Evolutionary conservation across 225 moss, liverwort and hornwort genomes (phyloP).

Genomic region (Pleurozium schreberi): DNA sequence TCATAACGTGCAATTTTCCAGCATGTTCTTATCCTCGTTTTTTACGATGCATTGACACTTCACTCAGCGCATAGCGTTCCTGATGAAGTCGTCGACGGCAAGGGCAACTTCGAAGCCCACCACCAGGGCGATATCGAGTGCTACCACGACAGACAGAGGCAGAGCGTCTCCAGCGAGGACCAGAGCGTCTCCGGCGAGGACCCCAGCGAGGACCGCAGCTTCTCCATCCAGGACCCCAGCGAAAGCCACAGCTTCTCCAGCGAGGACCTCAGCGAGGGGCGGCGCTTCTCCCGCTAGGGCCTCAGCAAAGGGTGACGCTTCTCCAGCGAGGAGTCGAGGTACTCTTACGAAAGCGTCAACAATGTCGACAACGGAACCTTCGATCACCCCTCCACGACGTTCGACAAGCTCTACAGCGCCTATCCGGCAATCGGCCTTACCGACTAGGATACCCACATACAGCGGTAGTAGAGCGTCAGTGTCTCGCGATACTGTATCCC

Average conservation of each 20-base stretch:
- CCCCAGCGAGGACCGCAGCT: neutral
- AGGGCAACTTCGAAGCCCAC: conserved; percentile 14
- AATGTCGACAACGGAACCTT: conserved; percentile 9
- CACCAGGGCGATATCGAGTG: neutral
- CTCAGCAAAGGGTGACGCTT: neutral
- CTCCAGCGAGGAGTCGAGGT: neutral
- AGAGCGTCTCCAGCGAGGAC: neutral
- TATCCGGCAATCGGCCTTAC: neutral
- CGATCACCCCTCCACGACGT: neutral
- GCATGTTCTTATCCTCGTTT: neutral
- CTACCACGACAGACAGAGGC: neutral
- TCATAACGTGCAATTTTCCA: neutral
- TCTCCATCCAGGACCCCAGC: neutral
- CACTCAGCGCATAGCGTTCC: neutral
- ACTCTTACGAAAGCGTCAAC: neutral
- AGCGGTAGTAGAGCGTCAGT: neutral
- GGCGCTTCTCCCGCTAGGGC: neutral
- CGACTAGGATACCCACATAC: conserved; percentile 3
- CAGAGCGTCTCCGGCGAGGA: neutral
- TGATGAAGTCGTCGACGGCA: conserved; percentile 26
- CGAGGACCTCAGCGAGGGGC: neutral
- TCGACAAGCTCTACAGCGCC: neutral
- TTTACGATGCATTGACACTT: neutral
- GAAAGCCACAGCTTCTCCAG: neutral
- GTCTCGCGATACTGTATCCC: neutral